Base-by-base conservation (phyloP, 129 eudicot genomes). In the Ambrosia artemisiifolia region DNA sequence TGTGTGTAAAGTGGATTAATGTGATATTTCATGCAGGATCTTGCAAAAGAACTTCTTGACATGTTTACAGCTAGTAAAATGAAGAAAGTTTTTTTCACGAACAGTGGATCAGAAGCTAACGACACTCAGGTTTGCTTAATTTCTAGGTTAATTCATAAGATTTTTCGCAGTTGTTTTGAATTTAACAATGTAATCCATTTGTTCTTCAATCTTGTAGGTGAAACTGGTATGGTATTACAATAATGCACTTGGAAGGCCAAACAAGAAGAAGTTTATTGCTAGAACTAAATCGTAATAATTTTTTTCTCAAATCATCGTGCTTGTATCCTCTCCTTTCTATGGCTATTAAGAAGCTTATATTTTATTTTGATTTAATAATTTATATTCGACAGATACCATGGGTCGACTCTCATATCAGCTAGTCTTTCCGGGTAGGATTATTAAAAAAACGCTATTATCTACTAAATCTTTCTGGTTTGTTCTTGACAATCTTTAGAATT, bases 221-320 rank as follows among this genome's bases (percentile, higher is more conserved):
- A 92, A 92, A 85, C 81, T 92, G 65, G 98, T 89, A 33, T 92
- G 98, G 98, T 92, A 92, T 80, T 92, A 92, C 78, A 88, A 92
- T 82, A 92, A 92, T 63, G 98, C 98, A 44, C 95, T 87, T 63
- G 96, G 96, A 70, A 88, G 96, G 83, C 98, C 96, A 32, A 72
- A 87, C 70, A 92, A 92, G 81, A 92, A 92, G 83, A 92, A 92
- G 67, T 85, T 92, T 69, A 92, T 92, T 62, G 96, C 98, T 68
- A 86, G 98, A 59, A 17, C 78, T 48, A 92, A 92, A 87, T 67
- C 98, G 98, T 92, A 87, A 85, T 54, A 24, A 6, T 14, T 55
- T 20, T 9, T 75, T 67, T 32, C 61, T 46, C 63, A 57, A 11
- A 24, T 75, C 5, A 53, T 60, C 17, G 8, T 63, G 11, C 49